Percentiles rank a stretch among this genome's conserved stretches.
These are phyloP conservation scores for Ampelocalamus luodianensis DNA, from an alignment of 176 grass and related monocot species.

Conservation along the genomic window DNA sequence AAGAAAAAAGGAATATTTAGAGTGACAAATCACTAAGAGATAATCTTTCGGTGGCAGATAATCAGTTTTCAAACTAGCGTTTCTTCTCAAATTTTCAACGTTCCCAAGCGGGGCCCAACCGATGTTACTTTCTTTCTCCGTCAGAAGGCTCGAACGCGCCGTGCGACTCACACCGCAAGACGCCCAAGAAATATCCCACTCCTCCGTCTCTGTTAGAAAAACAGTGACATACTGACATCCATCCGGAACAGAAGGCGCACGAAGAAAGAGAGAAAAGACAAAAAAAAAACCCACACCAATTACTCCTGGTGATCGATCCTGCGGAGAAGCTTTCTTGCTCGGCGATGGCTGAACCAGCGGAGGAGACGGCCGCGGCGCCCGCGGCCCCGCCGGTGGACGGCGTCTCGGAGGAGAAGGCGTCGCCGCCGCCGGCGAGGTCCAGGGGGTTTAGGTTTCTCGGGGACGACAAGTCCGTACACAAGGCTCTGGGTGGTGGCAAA, in stretches of 20 bases:
- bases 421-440: conserved; percentile 18
- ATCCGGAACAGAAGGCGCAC: not conserved
- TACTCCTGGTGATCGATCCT: conserved; percentile 17
- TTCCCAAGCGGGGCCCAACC: too few relatives aligned
- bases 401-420: conserved; percentile 47
- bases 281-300: not conserved
- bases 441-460: conserved; percentile 61
- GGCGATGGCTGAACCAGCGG: conserved; percentile 46
- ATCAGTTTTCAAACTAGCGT: too few relatives aligned
- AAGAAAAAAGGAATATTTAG: too few relatives aligned
- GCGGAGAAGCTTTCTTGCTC: not conserved
- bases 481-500: conserved; percentile 80
- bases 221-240: not conserved
- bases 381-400: conserved; percentile 38
- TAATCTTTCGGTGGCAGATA: too few relatives aligned
- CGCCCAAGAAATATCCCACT: not conserved
- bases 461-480: conserved; percentile 72
- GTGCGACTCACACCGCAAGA: too few relatives aligned
- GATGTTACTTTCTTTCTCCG: too few relatives aligned
- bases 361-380: conserved; percentile 28
- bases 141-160: too few relatives aligned
- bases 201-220: not conserved
- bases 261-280: not conserved
- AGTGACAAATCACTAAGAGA: too few relatives aligned
- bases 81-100: too few relatives aligned